Base-by-base conservation (phyloP, 768 basidiomycete species). In the Tremella yokohamensis region DNA sequence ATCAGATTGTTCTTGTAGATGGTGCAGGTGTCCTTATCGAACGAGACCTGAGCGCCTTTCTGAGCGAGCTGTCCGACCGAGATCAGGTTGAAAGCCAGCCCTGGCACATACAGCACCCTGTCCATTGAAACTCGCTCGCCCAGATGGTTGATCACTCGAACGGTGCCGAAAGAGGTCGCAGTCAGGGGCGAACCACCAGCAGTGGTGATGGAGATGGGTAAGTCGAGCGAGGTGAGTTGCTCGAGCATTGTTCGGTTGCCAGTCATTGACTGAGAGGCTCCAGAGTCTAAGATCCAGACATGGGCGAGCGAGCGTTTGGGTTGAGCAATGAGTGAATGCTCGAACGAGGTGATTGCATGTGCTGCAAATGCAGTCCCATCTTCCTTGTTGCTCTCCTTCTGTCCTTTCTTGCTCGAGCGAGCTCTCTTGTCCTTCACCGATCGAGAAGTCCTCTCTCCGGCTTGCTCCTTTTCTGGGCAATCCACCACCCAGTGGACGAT, bases 231-330 rank as follows among this genome's bases (percentile, higher is more conserved):
- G n/a, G 18, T 53, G 52, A 53, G 26, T 8, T 53, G n/a, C 7
- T 37, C n/a, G n/a, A 53, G 39, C 39, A 53, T 8, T 16, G 52
- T 37, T 39, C 13, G n/a, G 38, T 53, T 19, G 9, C 52, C 52
- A 37, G 52, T 53, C 52, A 53, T 53, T 8, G 25, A 39, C 39
- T 53, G 26, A 8, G 26, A 37, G n/a, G 52, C 52, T 13, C 52
- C 52, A 53, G 52, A 53, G 39, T 53, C 52, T 12, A 53, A 11
- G 19, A 53, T 53, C 52, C 52, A 53, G 52, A 6, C 16, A 16
- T n/a, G 42, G 22, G 42, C 15, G 22, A 45, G 42, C 42, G 42
- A 45, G 29, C 29, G 29, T 11, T 6, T 11, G 26, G 52, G 18
- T n/a, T 39, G 52, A 39, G 29, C 13, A 29, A 53, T 34, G 39